Percentiles rank a stretch among this genome's conserved stretches.
These are phyloP conservation scores for Blastobotrys muscicola DNA, from an alignment of 805 yeast species.

Conservation along the genomic window DNA sequence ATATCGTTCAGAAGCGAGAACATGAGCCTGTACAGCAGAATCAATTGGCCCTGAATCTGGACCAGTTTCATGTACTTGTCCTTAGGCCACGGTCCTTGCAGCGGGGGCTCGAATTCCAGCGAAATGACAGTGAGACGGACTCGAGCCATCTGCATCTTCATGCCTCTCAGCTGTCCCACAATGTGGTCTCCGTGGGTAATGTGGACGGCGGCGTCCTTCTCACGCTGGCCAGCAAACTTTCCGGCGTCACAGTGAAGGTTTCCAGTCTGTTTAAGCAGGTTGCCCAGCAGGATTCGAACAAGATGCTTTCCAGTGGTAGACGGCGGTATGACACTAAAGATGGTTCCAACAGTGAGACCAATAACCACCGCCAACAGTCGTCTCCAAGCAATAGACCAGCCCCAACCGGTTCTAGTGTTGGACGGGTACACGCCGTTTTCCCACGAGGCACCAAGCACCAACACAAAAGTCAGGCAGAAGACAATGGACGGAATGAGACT, in stretches of 20 bases:
- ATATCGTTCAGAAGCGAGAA: constrained; percentile 22
- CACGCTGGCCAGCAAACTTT: constrained; percentile 24
- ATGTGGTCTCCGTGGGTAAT: constrained; percentile 16
- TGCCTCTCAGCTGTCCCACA: constrained; percentile 8
- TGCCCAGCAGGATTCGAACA: constrained; percentile 21
- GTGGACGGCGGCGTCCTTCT: constrained; percentile 14
- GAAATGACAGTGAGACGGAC: constrained; percentile 5
- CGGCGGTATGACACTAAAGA: constrained; percentile 25
- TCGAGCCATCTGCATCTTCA: constrained; percentile 6
- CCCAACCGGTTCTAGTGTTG: constrained; percentile 18
- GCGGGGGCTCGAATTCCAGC: constrained; percentile 27
- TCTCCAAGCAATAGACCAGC: constrained; percentile 28
- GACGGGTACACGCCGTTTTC: constrained; percentile 14
- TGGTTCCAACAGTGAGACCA: constrained; percentile 24
- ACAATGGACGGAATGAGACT: constrained; percentile 26
- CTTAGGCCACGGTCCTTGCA: constrained; percentile 27
- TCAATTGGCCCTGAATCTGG: constrained; percentile 18
- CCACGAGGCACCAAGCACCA: constrained; percentile 28
- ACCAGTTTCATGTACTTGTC: constrained; percentile 23
- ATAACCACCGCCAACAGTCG: constrained; percentile 25
- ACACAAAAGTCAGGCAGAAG: constrained; percentile 19
- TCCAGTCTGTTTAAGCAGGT: constrained; percentile 18
- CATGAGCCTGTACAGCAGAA: constrained; percentile 19
- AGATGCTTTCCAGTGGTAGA: constrained; percentile 26
- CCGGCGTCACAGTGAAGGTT: constrained; percentile 23